phyloP scores from a whole-genome alignment of 345 rosid species.

The Aegle marmelos region DNA sequence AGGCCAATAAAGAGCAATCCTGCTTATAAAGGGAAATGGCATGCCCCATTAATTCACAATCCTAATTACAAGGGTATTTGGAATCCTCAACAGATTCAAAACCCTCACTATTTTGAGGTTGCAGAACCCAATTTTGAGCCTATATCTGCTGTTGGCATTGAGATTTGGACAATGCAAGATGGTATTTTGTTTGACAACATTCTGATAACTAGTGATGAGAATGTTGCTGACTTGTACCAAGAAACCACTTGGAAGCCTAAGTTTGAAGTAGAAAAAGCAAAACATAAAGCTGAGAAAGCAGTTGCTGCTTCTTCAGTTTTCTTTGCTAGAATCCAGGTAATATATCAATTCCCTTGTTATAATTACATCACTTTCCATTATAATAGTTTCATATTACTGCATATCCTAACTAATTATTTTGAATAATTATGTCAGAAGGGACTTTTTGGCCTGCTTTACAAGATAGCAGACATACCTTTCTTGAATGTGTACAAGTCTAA shows the following conservation, averaged over 20 bases:
- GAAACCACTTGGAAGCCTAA: slow-evolving; percentile 47
- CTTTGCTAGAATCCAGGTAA: slow-evolving; percentile 41
- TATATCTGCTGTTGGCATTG: slow-evolving; percentile 53
- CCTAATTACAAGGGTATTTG: slow-evolving; percentile 53
- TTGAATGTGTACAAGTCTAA: slow-evolving; percentile 23
- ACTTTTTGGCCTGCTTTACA: slow-evolving; percentile 27
- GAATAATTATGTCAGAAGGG: slow-evolving; percentile 20
- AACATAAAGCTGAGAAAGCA: slow-evolving; percentile 40
- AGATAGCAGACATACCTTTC: slow-evolving; percentile 26
- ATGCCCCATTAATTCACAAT: slow-evolving; percentile 50
- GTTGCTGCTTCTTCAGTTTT: slow-evolving; percentile 25
- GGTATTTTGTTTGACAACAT: slow-evolving; percentile 53
- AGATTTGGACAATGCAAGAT: slow-evolving; percentile 71
- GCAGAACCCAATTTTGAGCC: slow-evolving; percentile 48
- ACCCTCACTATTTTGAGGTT: slow-evolving; percentile 47
- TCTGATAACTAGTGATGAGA: slow-evolving; percentile 41
- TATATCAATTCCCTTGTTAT: not conserved
- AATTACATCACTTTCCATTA: not conserved
- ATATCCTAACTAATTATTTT: not conserved
- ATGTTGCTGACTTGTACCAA: slow-evolving; percentile 34
- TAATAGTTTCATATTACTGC: not conserved
- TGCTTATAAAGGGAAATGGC: slow-evolving; percentile 57
- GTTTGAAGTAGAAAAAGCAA: slow-evolving; percentile 41
- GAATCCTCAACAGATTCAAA: slow-evolving; percentile 51
- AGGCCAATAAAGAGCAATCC: slow-evolving; percentile 52